Percentiles rank a stretch among this genome's conserved stretches.
Evolutionary conservation across 768 basidiomycete genomes (phyloP).

Genomic region (Fomitopsis pulvina): DNA sequence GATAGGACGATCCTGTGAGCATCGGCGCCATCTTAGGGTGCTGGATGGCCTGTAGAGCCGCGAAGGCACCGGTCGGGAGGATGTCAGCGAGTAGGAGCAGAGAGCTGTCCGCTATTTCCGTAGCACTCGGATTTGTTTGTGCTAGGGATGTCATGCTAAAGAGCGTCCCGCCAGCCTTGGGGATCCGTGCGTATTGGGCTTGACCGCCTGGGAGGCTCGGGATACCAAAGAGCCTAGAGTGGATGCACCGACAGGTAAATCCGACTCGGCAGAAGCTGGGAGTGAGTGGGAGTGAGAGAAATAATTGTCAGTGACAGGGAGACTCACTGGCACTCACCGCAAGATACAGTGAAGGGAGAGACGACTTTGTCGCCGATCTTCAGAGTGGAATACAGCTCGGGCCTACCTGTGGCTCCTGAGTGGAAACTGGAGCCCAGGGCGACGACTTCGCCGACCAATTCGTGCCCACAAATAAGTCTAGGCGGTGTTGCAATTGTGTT

Average conservation of each 20-base stretch:
- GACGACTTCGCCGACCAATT: constrained; percentile 69
- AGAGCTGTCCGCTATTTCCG: constrained; percentile 47
- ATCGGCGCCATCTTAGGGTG: constrained; percentile 66
- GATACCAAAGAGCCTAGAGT: constrained; percentile 59
- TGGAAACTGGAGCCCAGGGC: constrained; percentile 58
- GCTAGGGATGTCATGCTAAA: constrained; percentile 43
- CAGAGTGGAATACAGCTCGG: constrained; percentile 55
- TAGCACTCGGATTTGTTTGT: constrained; percentile 17
- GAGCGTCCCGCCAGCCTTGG: constrained; percentile 74
- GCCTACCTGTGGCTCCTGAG: constrained; percentile 37
- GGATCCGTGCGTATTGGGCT: constrained; percentile 74
- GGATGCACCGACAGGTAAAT: constrained; percentile 62
- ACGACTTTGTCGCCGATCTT: constrained; percentile 72
- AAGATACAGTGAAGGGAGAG: constrained; percentile 75
- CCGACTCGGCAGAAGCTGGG: constrained; percentile 65
- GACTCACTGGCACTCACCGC: constrained; percentile 81
- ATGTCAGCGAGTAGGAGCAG: constrained; percentile 72
- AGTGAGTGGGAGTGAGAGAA: not conserved
- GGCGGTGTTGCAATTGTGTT: not conserved
- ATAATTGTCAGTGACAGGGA: not conserved
- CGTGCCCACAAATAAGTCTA: constrained; percentile 68
- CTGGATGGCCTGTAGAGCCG: constrained; percentile 61
- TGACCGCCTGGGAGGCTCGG: constrained; percentile 65
- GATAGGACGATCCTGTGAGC: constrained; percentile 54
- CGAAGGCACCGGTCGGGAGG: constrained; percentile 75